Conservation (phyloP, 208 protist genomes). For the Zelonia costaricensis region DNA sequence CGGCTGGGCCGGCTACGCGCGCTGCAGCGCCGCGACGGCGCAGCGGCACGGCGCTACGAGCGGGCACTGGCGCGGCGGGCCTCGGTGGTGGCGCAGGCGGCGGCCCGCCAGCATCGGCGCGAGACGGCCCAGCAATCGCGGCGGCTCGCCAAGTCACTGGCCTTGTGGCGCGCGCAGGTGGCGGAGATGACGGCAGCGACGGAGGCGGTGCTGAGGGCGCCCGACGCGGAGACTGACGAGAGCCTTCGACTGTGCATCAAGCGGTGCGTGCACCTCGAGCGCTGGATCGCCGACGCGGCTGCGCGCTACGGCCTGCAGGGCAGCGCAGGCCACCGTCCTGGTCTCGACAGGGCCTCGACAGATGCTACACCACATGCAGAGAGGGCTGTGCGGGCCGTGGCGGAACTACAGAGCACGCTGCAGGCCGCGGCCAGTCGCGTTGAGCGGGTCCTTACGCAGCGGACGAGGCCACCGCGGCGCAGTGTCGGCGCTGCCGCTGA, state of each 20-base stretch:
- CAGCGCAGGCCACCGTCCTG: no score
- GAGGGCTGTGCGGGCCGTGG: no score
- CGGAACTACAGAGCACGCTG: no score
- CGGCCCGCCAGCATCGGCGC: slow-evolving; percentile 2
- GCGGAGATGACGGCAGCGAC: slow-evolving; percentile 9
- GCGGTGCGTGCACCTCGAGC: slow-evolving; percentile 27
- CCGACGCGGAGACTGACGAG: slow-evolving; percentile 9
- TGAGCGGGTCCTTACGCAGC: no score
- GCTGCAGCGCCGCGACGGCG: neutral
- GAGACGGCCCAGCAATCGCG: slow-evolving; percentile 5
- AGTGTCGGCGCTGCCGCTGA: no score
- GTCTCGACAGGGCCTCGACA: no score
- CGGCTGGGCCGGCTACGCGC: slow-evolving; percentile 3
- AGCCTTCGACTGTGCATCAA: slow-evolving; percentile 19
- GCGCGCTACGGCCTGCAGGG: slow-evolving; percentile 3
- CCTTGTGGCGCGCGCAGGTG: slow-evolving; percentile 14
- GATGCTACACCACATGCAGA: no score
- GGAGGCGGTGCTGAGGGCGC: slow-evolving; percentile 4
- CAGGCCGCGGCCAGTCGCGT: no score
- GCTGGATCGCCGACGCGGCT: slow-evolving; percentile 12
- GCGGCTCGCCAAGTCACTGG: slow-evolving; percentile 8
- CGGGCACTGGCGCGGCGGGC: slow-evolving; percentile 2
- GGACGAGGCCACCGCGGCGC: no score
- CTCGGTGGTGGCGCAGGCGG: slow-evolving; percentile 5
- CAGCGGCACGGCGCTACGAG: slow-evolving; percentile 10